Percentiles rank a stretch among this genome's conserved stretches.
phyloP scores from a whole-genome alignment of 1,284 basidiomycete species.

The Puccinia horiana region DNA sequence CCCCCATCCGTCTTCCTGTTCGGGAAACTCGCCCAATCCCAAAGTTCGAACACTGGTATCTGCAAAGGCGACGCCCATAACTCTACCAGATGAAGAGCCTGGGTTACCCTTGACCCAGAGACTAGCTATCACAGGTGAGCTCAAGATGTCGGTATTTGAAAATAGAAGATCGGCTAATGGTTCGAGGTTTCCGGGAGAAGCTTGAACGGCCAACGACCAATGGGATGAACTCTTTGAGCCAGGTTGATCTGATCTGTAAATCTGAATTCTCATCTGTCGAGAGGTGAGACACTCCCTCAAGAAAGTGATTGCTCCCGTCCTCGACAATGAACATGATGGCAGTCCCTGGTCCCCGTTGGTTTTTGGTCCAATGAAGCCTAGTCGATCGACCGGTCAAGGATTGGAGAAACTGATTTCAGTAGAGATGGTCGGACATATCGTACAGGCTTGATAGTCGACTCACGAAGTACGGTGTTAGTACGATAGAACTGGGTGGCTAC shows the following conservation, averaged over 20 bases:
- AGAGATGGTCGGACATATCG: constrained; percentile 17
- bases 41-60: constrained; percentile 64
- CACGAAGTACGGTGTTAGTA: constrained; percentile 57
- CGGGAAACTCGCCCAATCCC: constrained; percentile 80
- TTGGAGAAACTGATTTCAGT: not conserved
- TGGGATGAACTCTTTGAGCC: constrained; percentile 49
- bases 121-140: constrained; percentile 87
- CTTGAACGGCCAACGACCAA: constrained; percentile 63
- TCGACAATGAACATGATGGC: constrained; percentile 76
- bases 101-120: constrained; percentile 67
- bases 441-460: constrained; percentile 48
- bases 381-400: not conserved
- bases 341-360: constrained; percentile 80
- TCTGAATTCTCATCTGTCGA: constrained; percentile 90
- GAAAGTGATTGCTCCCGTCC: constrained; percentile 79
- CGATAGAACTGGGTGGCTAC: constrained; percentile 74
- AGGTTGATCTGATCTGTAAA: constrained; percentile 59
- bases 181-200: constrained; percentile 91
- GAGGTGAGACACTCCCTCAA: constrained; percentile 85
- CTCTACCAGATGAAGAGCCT: constrained; percentile 63
- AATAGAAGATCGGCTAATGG: constrained; percentile 93
- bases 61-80: constrained; percentile 64
- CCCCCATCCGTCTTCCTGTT: constrained; percentile 69
- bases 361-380: constrained; percentile 68
- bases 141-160: constrained; percentile 74